phyloP scores from a whole-genome alignment of 305 asterid genomes.

The Fraxinus greggii region DNA sequence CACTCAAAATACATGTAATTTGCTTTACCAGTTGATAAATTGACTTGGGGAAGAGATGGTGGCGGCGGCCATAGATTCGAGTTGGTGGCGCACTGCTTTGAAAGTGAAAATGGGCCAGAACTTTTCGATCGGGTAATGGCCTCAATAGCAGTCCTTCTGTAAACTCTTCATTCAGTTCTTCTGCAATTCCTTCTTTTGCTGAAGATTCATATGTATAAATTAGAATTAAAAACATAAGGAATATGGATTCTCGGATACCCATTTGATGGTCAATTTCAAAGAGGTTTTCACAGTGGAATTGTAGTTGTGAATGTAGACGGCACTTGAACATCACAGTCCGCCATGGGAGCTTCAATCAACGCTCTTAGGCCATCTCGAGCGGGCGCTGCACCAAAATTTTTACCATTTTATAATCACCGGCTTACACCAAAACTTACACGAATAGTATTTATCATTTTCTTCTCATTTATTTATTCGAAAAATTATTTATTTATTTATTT shows the following conservation, averaged over 20 bases:
- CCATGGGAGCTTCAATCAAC: slow-evolving; percentile 18
- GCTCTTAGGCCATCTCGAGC: no score
- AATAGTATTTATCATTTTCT: no score
- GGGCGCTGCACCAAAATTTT: no score
- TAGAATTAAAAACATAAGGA: slow-evolving; percentile 35
- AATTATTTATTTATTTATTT: no score
- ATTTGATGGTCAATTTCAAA: slow-evolving; percentile 26
- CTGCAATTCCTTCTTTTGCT: slow-evolving; percentile 34
- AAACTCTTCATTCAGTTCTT: slow-evolving; percentile 50
- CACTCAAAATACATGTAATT: not conserved
- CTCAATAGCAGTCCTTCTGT: slow-evolving; percentile 83
- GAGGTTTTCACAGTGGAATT: not conserved
- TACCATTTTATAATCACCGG: no score
- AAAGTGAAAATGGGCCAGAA: slow-evolving; percentile 89
- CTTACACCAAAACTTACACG: no score
- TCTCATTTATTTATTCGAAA: no score
- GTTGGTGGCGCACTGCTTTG: slow-evolving; percentile 77
- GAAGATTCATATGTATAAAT: slow-evolving; percentile 37
- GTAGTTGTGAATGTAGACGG: not conserved
- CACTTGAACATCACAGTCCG: slow-evolving; percentile 5
- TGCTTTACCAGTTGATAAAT: slow-evolving; percentile 78
- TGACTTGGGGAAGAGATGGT: slow-evolving; percentile 85
- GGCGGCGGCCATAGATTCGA: slow-evolving; percentile 76
- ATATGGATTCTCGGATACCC: slow-evolving; percentile 29
- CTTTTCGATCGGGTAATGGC: slow-evolving; percentile 94